Percentiles rank a stretch among this genome's conserved stretches.
These are phyloP conservation scores for Celoporthe dispersa DNA, from an alignment of 2,329 filamentous ascomycete species.

Conservation along the genomic window DNA sequence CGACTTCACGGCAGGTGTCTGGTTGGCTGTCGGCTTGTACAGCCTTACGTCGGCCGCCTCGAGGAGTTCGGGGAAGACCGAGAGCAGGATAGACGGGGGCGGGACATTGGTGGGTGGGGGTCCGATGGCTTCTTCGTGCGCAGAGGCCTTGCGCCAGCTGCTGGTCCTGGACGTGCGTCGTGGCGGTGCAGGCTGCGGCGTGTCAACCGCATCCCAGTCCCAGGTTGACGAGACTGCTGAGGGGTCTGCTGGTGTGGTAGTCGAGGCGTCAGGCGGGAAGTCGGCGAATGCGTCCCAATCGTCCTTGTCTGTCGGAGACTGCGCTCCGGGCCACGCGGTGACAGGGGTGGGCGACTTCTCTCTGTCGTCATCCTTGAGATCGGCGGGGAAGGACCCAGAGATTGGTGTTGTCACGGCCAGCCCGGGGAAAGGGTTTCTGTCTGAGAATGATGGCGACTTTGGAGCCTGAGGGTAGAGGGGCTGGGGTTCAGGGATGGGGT, in stretches of 20 bases:
- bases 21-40: conserved; percentile 66
- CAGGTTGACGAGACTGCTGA: conserved; percentile 41
- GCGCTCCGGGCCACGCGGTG: conserved; percentile 31
- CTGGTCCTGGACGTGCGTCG: conserved; percentile 28
- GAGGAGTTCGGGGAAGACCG: conserved; percentile 74
- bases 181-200: conserved; percentile 31
- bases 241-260: conserved; percentile 29
- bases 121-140: conserved; percentile 36
- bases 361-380: conserved; percentile 38
- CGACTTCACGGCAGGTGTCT: conserved; percentile 62
- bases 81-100: conserved; percentile 81
- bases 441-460: conserved; percentile 53
- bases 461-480: conserved; percentile 49
- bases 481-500: conserved; percentile 31
- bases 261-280: conserved; percentile 37
- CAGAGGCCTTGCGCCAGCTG: conserved; percentile 29
- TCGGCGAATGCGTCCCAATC: conserved; percentile 60
- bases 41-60: conserved; percentile 66
- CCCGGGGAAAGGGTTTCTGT: conserved; percentile 54
- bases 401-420: conserved; percentile 48
- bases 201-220: conserved; percentile 55
- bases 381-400: conserved; percentile 35
- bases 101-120: conserved; percentile 84
- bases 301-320: conserved; percentile 39
- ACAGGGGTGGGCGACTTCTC: conserved; percentile 37